Conservation (phyloP, 352 stramenopile genomes). For the Phytophthora multivora region DNA sequence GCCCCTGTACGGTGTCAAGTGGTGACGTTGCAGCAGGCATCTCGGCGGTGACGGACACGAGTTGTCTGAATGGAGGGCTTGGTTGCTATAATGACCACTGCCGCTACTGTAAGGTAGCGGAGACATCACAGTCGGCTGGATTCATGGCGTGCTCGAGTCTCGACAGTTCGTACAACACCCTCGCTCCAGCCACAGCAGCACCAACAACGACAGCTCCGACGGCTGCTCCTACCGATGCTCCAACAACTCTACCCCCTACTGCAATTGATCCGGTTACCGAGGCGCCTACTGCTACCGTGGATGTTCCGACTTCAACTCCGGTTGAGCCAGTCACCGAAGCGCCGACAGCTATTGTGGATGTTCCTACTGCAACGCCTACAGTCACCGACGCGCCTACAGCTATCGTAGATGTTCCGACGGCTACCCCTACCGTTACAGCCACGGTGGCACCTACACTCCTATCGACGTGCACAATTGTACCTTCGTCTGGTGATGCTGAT, state of each 20-base stretch:
- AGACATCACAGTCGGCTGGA: conserved; percentile 33
- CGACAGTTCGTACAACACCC: conserved; percentile 17
- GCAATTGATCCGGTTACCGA: neutral
- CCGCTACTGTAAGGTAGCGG: conserved; percentile 38
- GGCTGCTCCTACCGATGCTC: neutral
- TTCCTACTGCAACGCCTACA: neutral
- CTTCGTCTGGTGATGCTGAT: conserved; percentile 26
- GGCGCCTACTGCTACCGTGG: neutral
- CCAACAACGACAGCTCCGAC: neutral
- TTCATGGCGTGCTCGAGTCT: conserved; percentile 25
- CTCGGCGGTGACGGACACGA: conserved; percentile 28
- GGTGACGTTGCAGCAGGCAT: conserved; percentile 31
- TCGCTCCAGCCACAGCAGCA: neutral
- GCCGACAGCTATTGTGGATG: neutral
- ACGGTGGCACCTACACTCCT: neutral
- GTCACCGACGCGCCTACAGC: neutral
- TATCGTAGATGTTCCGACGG: conserved; percentile 2
- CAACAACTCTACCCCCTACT: neutral
- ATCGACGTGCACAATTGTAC: conserved; percentile 10
- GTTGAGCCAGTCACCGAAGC: neutral
- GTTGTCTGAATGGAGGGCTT: conserved; percentile 36
- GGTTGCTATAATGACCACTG: conserved; percentile 47
- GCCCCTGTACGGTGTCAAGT: conserved; percentile 21
- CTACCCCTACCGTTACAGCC: neutral
- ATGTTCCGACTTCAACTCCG: neutral